Base-by-base conservation (phyloP, 371 early-diverging fungal species). In the Dichotomocladium elegans region DNA sequence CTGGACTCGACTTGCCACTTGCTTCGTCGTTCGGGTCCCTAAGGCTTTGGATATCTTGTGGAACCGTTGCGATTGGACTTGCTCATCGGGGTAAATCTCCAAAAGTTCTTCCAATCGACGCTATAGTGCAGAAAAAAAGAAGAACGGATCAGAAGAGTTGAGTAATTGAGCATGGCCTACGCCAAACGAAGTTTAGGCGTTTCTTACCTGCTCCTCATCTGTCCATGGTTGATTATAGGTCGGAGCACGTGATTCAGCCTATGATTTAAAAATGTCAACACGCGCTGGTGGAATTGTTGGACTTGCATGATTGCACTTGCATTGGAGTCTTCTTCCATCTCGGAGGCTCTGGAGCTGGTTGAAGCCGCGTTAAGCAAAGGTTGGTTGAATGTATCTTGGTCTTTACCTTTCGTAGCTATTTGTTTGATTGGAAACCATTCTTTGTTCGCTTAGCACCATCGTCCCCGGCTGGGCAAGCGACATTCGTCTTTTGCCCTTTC, bases 1-100 rank as follows among this genome's bases (percentile, higher is more conserved):
- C 62, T 85, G 83, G 4, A 85, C 79, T 33, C 85, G 74, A 56
- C 85, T 83, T 8, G 80, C 81, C 31, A 80, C 80, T 64, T 85
- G 85, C 31, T 72, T 75, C 19, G 82, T 77, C 10, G 83, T 80
- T 44, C 85, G 68, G 1, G 83, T 80, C 3, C 82, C 82, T 43
- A 85, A 57, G 4, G 82, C 82, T 24, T 72, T 72, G 3, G 83
- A 73, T 28, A 83, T 85, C 51, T 82, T 85, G 53, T 79, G 76
- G 53, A 78, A 85, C 11, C 85, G 54, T 37, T 85, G 83, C 0
- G 83, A 78, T 43, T 81, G 83, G 14, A 81, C 73, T 25, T 80
- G 81, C 31, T 85, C 85, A 55, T 85, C 83, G 12, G 83, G 85
- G 47, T 68, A 85, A 6, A 70, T 66, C 26, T 73, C 70, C 40